Conservation (phyloP, 495 filamentous ascomycete species). For the Tuber magnatum region DNA sequence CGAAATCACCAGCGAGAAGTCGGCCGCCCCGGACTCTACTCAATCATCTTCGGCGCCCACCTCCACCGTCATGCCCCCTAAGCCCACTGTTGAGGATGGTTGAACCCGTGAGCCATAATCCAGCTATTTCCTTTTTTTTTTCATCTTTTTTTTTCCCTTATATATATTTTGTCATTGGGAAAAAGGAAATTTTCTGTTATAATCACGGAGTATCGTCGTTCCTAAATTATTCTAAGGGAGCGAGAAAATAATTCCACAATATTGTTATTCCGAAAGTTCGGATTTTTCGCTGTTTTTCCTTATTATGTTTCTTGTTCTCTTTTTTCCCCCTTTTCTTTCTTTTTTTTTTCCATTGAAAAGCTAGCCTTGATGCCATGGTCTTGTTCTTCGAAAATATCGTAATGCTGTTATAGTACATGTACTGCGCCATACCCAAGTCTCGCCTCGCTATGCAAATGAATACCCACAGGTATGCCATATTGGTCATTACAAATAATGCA, state of each 20-base stretch:
- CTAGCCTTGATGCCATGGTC: neutral
- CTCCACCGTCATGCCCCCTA: slow-evolving; percentile 21
- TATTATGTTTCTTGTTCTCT: neutral
- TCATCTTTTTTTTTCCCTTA: neutral
- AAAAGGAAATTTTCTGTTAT: neutral
- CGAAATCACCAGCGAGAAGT: slow-evolving; percentile 3
- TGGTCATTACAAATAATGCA: neutral
- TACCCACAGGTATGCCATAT: neutral
- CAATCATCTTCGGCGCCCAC: slow-evolving; percentile 19
- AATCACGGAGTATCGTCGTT: neutral
- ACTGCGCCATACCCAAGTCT: neutral
- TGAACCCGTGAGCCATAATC: slow-evolving; percentile 2
- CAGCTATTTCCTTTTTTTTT: neutral
- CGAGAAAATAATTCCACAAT: neutral
- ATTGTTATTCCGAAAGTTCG: neutral
- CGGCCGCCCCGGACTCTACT: slow-evolving; percentile 1
- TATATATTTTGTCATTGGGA: neutral
- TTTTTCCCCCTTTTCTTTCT: neutral
- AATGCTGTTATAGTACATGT: neutral
- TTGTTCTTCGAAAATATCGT: neutral
- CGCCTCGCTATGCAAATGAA: neutral
- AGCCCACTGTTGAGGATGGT: slow-evolving; percentile 35
- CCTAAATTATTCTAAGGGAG: neutral
- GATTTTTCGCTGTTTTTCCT: neutral
- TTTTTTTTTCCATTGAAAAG: neutral